phyloP scores from a whole-genome alignment of 352 stramenopile species.

The Phytophthora pluvialis region DNA sequence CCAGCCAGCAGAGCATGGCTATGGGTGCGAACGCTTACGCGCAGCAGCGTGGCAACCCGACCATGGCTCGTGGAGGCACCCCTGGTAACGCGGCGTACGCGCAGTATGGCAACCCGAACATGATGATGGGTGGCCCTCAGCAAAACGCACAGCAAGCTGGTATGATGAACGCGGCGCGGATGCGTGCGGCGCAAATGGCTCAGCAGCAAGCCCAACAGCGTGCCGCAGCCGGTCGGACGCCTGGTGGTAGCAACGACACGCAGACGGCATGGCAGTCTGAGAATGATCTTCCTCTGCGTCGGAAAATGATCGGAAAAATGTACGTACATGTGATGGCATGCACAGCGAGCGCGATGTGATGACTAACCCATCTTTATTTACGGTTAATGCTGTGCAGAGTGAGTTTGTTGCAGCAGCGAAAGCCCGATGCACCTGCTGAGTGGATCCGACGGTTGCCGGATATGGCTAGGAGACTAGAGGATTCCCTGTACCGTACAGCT shows the following conservation, averaged over 20 bases:
- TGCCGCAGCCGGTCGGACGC: slow-evolving; percentile 45
- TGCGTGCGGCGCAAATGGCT: slow-evolving; percentile 54
- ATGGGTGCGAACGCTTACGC: slow-evolving; percentile 72
- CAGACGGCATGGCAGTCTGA: slow-evolving; percentile 88
- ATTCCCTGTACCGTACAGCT: slow-evolving; percentile 96
- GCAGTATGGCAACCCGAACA: slow-evolving; percentile 72
- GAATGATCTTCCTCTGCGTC: slow-evolving; percentile 83
- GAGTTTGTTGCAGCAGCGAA: slow-evolving; percentile 96
- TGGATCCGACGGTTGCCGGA: slow-evolving; percentile 98
- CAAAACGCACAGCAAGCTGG: slow-evolving; percentile 41
- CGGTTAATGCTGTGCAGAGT: slow-evolving; percentile 58
- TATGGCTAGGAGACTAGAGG: slow-evolving; percentile 98
- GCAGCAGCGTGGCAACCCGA: slow-evolving; percentile 60
- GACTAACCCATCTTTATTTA: slow-evolving; percentile 10
- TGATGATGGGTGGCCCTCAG: slow-evolving; percentile 58
- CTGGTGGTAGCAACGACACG: slow-evolving; percentile 45
- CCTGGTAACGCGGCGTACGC: slow-evolving; percentile 54
- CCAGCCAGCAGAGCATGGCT: slow-evolving; percentile 60
- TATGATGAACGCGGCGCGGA: slow-evolving; percentile 51
- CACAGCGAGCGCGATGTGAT: background rate
- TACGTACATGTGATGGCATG: slow-evolving; percentile 34
- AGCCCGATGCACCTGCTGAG: slow-evolving; percentile 96
- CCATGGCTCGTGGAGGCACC: slow-evolving; percentile 54
- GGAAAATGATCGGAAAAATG: slow-evolving; percentile 94
- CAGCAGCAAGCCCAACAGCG: slow-evolving; percentile 61